A percentile compares a stretch with the other conserved stretches of the same genome.
phyloP scores from a whole-genome alignment of 139 green algal genomes.

The Coelastrella sp. region DNA sequence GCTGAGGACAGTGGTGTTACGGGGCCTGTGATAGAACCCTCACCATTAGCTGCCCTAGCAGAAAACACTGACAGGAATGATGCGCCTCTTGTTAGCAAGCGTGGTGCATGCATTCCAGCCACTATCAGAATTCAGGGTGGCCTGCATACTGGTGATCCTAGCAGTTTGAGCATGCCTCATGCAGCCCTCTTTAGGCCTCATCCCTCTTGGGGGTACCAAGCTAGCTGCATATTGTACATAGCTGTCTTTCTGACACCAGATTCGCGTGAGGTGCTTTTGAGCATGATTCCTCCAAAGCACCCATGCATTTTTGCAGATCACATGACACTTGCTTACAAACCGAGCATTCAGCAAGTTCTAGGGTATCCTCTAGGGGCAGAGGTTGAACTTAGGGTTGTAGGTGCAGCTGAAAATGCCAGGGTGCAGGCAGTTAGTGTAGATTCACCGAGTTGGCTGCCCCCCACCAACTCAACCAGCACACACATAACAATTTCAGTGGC shows the following conservation, averaged over 20 bases:
- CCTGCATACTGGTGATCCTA: too few relatives aligned
- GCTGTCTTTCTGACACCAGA: conserved; percentile 45
- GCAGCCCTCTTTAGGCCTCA: not conserved
- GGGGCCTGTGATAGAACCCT: not conserved
- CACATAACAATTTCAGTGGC: conserved; percentile 43
- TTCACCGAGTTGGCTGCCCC: conserved; percentile 31
- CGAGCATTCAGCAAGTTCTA: conserved; percentile 17
- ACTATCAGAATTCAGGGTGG: too few relatives aligned
- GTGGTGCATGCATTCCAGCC: not conserved
- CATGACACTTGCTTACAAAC: conserved; percentile 44
- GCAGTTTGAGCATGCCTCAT: not conserved
- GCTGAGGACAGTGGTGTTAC: too few relatives aligned
- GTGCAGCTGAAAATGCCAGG: conserved; percentile 4
- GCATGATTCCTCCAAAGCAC: conserved; percentile 25
- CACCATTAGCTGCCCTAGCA: not conserved
- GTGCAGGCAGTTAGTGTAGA: conserved; percentile 27
- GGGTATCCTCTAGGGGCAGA: conserved; percentile 27
- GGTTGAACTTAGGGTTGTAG: conserved; percentile 6
- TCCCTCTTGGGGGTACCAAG: conserved; percentile 7
- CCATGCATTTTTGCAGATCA: conserved; percentile 28
- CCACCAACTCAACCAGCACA: not conserved
- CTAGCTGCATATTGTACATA: conserved; percentile 15
- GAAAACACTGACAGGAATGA: conserved; percentile 17
- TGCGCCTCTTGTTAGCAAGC: conserved; percentile 2
- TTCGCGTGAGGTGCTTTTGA: conserved; percentile 36